Base-by-base conservation (phyloP, 495 filamentous ascomycete genomes). In the Astrothelium subdiscretum region DNA sequence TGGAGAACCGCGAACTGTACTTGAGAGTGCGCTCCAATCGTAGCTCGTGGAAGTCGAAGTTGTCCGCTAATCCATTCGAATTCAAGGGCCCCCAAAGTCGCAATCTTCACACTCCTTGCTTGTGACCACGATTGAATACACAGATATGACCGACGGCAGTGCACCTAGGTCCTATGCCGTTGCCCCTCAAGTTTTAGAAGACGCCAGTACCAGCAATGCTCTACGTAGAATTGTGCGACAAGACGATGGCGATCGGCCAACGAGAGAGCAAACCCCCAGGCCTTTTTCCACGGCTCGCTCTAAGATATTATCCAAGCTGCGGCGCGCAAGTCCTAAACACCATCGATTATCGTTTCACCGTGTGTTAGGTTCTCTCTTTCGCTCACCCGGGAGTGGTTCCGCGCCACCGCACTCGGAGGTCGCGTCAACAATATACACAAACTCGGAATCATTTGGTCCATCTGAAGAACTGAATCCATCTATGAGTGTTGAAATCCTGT, bases 401-500 rank as follows among this genome's bases (percentile, higher is more conserved):
- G 3, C 22, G 5, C 8, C 20, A 26, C 22, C 22, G 15, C 8
- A 20, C 8, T 2, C 24, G 24, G 10, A 8, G 24, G 24, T 29
- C 24, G 15, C 8, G n/a, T n/a, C n/a, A 54, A 8, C 5, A 29
- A 15, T 20, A n/a, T 6, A 6, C 3, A 29, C 24, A 11, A 8
- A 3, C 29, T 29, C 48, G 6, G 48, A 29, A 29, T 27, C 48
- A 20, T 29, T 20, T 11, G 15, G 22, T 27, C 22, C 24, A 8
- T 29, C 24, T 26, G 15, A 20, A 15, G 22, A 29, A 3, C 8
- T 20, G 20, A 26, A 26, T 27, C 8, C 48, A 5, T 29, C 51
- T 6, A n/a, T 63, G 12, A 70, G 63, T 51, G 18, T 72, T 10
- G 70, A 72, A n/a, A 27, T 72, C 12, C 60, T 72, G 2, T 67